Evolutionary conservation across 2,329 filamentous ascomycete species (phyloP).

Genomic region (Colletotrichum falcatum): DNA sequence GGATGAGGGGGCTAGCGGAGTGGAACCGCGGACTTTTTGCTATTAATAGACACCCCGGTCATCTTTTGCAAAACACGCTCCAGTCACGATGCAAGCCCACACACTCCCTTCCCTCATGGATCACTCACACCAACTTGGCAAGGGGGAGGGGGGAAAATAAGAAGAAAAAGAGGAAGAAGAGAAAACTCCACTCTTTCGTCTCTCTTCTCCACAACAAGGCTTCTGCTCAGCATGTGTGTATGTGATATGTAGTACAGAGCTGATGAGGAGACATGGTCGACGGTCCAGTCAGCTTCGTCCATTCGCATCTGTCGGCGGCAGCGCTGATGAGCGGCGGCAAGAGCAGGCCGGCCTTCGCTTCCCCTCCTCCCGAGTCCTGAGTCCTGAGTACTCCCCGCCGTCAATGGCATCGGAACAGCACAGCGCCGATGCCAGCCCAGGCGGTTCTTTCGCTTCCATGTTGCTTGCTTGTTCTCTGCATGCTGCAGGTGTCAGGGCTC

Average conservation of each 20-base stretch:
- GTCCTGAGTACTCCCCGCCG: too few species aligned
- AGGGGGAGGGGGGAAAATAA: background rate
- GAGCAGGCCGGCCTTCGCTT: background rate
- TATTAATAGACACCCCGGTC: conserved; percentile 39
- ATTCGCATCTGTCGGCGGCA: conserved; percentile 28
- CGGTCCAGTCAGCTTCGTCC: conserved; percentile 12
- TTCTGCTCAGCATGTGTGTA: too few species aligned
- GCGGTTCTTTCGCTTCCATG: background rate
- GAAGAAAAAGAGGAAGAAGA: background rate
- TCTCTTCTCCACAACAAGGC: background rate
- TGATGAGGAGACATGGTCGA: background rate
- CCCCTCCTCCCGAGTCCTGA: too few species aligned
- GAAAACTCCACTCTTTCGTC: background rate
- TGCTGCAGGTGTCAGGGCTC: conserved; percentile 10
- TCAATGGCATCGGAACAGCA: background rate
- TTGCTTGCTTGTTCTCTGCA: conserved; percentile 12
- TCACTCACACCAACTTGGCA: conserved; percentile 17
- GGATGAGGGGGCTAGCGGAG: background rate
- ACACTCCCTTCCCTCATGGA: conserved; percentile 8
- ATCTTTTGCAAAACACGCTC: conserved; percentile 38
- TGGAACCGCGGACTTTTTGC: conserved; percentile 21
- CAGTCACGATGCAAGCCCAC: conserved; percentile 37
- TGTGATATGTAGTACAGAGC: too few species aligned
- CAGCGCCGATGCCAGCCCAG: conserved; percentile 1
- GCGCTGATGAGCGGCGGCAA: conserved; percentile 12